Evolutionary conservation across 768 basidiomycete species (phyloP), one percentile per base, ranked within the genome.

Genomic region (Auriculariales sp.): DNA sequence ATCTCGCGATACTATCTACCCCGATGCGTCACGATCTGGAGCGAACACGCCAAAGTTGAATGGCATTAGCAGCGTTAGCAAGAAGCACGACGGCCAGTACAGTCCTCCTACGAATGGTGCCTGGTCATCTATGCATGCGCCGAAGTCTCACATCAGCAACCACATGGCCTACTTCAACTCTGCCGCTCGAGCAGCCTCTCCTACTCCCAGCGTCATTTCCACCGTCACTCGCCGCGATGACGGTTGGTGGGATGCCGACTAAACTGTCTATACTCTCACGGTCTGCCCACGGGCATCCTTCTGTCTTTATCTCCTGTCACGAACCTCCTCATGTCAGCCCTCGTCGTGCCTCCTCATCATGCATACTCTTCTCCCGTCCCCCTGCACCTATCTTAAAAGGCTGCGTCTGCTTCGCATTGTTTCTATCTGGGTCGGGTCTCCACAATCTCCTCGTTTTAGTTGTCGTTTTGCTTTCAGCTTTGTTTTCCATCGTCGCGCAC

Each of bases 1-100:
- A 59, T 88, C 85, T 10, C 78, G 85, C 7, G 68, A 79, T 4
- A 86, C 39, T 6, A 44, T 44, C 0, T 44, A 44, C 27, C 39
- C 39, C 6, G 39, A 44, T 11, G 39, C 22, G 9, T 83, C 63
- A 81, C 78, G 0, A 59, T 75, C 36, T 78, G 78, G 57, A 66
- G 63, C 32, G 67, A 66, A 34, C 4, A 50, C 49, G 11, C 49
- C 49, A 17, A 39, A 29, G 36, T 19, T 50, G 6, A 50, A 39
- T 25, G 39, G 39, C 4, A 30, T 25, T 15, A 69, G 71, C 46
- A n/a, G n/a, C n/a, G n/a, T n/a, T n/a, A n/a, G 27, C 22, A 44
- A 44, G 39, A 44, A 44, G 19, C 7, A 22, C 39, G 39, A 44
- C 22, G 39, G 7, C 15, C 19, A 35, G 6, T 44, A 50, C 35